phyloP scores from a whole-genome alignment of 129 eudicot genomes.

The Chrysanthemum makinoi region DNA sequence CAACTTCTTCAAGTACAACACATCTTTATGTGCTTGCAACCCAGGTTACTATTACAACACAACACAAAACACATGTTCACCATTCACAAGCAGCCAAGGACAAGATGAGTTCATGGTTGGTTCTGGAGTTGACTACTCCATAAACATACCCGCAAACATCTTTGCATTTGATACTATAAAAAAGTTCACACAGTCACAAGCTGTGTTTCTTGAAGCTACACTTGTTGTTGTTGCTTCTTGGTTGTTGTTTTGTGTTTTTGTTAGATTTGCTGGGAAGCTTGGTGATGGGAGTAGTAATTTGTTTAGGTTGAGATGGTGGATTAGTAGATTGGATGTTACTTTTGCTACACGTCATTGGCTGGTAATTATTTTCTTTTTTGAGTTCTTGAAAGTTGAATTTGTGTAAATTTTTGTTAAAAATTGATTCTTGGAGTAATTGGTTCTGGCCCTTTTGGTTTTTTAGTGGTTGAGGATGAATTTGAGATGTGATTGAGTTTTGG shows the following conservation, averaged over 20 bases:
- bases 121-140: slow-evolving; percentile 68
- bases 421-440: too few relatives aligned
- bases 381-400: background rate
- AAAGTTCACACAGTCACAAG: slow-evolving; percentile 81
- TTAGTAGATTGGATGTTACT: slow-evolving; percentile 73
- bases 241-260: slow-evolving; percentile 53
- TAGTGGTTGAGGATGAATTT: too few relatives aligned
- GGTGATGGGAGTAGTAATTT: slow-evolving; percentile 64
- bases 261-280: slow-evolving; percentile 54
- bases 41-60: slow-evolving; percentile 73
- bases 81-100: slow-evolving; percentile 27
- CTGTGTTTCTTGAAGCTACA: slow-evolving; percentile 81
- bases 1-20: slow-evolving; percentile 56
- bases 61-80: slow-evolving; percentile 34
- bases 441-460: background rate
- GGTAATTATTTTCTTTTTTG: slow-evolving; percentile 25
- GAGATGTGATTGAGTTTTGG: background rate
- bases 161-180: slow-evolving; percentile 74
- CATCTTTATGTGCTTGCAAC: slow-evolving; percentile 59
- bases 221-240: slow-evolving; percentile 54
- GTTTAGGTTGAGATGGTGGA: slow-evolving; percentile 92
- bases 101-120: slow-evolving; percentile 25
- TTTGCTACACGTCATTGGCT: slow-evolving; percentile 94
- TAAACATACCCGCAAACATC: slow-evolving; percentile 57
- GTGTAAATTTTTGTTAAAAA: background rate